A percentile compares a stretch with the other conserved stretches of the same genome.
Evolutionary conservation across 148 eudicot genomes (phyloP).

Genomic region (Silene conica): DNA sequence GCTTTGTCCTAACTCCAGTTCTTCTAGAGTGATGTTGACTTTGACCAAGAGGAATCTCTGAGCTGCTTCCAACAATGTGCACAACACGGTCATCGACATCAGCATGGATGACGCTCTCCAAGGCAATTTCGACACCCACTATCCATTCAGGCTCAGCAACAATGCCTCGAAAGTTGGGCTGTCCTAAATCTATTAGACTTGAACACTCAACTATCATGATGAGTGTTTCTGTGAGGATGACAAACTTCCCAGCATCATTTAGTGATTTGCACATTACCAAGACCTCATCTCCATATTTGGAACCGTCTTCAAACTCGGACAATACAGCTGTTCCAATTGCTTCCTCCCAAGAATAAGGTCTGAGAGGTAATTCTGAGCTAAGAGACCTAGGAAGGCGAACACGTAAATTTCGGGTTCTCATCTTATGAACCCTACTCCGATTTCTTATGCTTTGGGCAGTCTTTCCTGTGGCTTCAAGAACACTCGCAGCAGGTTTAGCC

Average conservation of each 20-base stretch:
- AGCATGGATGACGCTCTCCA: conserved; percentile 75
- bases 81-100: conserved; percentile 51
- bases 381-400: conserved; percentile 88
- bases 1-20: conserved; percentile 29
- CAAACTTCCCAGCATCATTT: conserved; percentile 54
- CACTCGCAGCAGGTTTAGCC: conserved; percentile 96
- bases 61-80: conserved; percentile 81
- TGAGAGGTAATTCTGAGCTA: conserved; percentile 58
- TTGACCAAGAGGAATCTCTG: conserved; percentile 47
- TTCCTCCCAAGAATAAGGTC: conserved; percentile 92
- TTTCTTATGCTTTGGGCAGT: conserved; percentile 96
- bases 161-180: conserved; percentile 65
- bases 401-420: conserved; percentile 55
- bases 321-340: conserved; percentile 77
- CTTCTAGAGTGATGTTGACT: conserved; percentile 43
- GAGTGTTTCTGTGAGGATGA: conserved; percentile 57
- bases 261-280: conserved; percentile 68
- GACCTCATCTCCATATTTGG: conserved; percentile 51
- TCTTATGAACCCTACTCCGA: conserved; percentile 66
- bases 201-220: conserved; percentile 57
- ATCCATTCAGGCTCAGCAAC: conserved; percentile 72
- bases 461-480: conserved; percentile 87
- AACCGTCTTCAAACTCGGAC: conserved; percentile 44
- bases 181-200: conserved; percentile 52
- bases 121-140: conserved; percentile 53